Evolutionary conservation across 805 yeast species (phyloP).

Genomic region (Teunomyces funiuensis): DNA sequence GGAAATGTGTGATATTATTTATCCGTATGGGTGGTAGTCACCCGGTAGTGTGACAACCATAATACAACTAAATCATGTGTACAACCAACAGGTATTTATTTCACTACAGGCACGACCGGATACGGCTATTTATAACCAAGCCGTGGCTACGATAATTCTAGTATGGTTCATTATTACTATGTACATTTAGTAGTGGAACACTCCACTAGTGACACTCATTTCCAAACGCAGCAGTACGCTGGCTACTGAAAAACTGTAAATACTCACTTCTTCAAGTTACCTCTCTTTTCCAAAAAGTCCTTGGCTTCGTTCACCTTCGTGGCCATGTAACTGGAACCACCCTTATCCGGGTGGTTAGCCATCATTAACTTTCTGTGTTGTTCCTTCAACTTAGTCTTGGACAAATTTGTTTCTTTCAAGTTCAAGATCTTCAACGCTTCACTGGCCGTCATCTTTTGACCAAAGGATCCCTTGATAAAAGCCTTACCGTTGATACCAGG

Average conservation of each 20-base stretch:
- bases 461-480: constrained; percentile 86
- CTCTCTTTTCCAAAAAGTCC: constrained; percentile 73
- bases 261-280: constrained; percentile 45
- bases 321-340: constrained; percentile 88
- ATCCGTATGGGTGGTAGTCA: too few relatives aligned
- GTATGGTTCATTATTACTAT: not conserved
- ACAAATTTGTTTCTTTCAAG: constrained; percentile 62
- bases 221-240: too few relatives aligned
- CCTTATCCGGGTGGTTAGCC: constrained; percentile 91
- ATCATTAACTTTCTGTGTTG: constrained; percentile 83
- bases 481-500: constrained; percentile 68
- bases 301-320: constrained; percentile 92
- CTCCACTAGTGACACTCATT: too few relatives aligned
- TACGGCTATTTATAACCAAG: not conserved
- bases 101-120: not conserved
- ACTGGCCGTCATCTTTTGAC: constrained; percentile 81
- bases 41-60: too few relatives aligned
- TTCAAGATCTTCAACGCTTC: constrained; percentile 87
- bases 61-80: too few relatives aligned
- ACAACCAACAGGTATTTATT: too few relatives aligned
- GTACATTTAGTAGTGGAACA: not conserved
- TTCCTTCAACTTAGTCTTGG: constrained; percentile 67
- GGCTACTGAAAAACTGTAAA: too few relatives aligned
- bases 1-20: too few relatives aligned
- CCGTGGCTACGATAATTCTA: not conserved